Percentiles rank a stretch among this genome's conserved stretches.
These are phyloP conservation scores for Simplicillium aogashimaense DNA, from an alignment of 2,329 filamentous ascomycete species.

Conservation along the genomic window DNA sequence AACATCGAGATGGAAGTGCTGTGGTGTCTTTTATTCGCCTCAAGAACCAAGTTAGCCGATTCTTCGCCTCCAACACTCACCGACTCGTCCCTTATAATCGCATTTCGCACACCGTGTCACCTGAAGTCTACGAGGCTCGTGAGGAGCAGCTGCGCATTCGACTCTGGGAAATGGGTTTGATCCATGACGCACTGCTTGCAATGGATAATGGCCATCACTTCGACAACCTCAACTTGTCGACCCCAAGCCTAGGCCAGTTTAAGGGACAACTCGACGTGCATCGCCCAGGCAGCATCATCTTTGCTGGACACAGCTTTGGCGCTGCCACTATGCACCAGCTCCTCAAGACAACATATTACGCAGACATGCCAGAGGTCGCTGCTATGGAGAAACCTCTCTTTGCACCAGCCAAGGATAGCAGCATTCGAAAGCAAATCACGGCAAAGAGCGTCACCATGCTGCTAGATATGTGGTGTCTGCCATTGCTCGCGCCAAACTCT, in stretches of 20 bases:
- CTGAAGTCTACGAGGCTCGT: slow-evolving; percentile 56
- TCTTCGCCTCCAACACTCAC: slow-evolving; percentile 14
- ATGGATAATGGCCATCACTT: slow-evolving; percentile 47
- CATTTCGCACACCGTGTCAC: slow-evolving; percentile 52
- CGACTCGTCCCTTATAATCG: slow-evolving; percentile 35
- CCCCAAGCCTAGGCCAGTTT: slow-evolving; percentile 46
- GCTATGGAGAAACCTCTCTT: slow-evolving; percentile 50
- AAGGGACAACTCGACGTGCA: slow-evolving; percentile 54
- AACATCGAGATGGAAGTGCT: slow-evolving; percentile 74
- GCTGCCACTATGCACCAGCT: slow-evolving; percentile 66
- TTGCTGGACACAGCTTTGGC: slow-evolving; percentile 75
- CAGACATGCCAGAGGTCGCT: slow-evolving; percentile 32
- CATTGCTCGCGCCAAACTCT: slow-evolving; percentile 53
- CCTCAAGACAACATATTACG: slow-evolving; percentile 69
- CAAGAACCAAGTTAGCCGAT: slow-evolving; percentile 33
- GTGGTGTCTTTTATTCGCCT: slow-evolving; percentile 64
- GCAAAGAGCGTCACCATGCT: slow-evolving; percentile 55
- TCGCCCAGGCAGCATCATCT: slow-evolving; percentile 62
- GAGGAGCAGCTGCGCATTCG: slow-evolving; percentile 66
- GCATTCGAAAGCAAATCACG: slow-evolving; percentile 57
- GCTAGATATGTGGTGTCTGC: slow-evolving; percentile 74
- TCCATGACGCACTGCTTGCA: slow-evolving; percentile 57
- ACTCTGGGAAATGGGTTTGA: slow-evolving; percentile 66
- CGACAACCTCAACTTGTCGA: slow-evolving; percentile 43
- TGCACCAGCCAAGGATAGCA: slow-evolving; percentile 41